Percentiles rank a stretch among this genome's conserved stretches.
phyloP scores from a whole-genome alignment of 1,284 basidiomycete genomes.

The Microbotryum silenes-acaulis region DNA sequence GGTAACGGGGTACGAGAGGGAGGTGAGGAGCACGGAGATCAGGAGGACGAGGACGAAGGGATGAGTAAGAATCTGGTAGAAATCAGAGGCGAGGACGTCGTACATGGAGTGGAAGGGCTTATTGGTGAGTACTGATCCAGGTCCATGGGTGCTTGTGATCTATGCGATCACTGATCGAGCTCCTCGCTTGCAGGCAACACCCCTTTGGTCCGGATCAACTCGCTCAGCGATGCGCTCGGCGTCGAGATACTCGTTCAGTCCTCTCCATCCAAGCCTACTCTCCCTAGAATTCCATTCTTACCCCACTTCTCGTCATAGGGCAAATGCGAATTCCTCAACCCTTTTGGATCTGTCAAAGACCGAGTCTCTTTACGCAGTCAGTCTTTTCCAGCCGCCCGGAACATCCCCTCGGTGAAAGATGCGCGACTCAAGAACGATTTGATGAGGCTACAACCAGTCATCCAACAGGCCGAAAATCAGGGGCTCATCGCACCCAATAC shows the following conservation, averaged over 20 bases:
- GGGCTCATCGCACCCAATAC: conserved; percentile 79
- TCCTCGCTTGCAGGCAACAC: conserved; percentile 65
- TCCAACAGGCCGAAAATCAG: conserved; percentile 79
- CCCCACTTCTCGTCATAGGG: conserved; percentile 45
- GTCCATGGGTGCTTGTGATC: too few relatives aligned
- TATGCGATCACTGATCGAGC: conserved; percentile 2
- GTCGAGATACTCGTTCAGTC: conserved; percentile 69
- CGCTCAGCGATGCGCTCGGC: conserved; percentile 78
- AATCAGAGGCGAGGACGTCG: conserved; percentile 54
- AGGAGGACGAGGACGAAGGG: neutral
- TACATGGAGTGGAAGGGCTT: conserved; percentile 41
- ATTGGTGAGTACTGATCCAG: conserved; percentile 54
- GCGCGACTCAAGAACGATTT: too few relatives aligned
- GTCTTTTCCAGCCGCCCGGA: conserved; percentile 29
- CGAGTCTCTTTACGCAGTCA: conserved; percentile 82
- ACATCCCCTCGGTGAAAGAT: too few relatives aligned
- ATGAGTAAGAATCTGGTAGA: conserved; percentile 48
- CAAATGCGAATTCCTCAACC: conserved; percentile 92
- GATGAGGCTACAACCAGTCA: conserved; percentile 51
- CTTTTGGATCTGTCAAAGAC: conserved; percentile 96
- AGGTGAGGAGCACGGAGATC: too few relatives aligned
- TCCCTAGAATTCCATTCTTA: neutral
- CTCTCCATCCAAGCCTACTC: neutral
- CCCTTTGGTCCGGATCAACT: conserved; percentile 83
- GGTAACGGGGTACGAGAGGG: neutral